Evolutionary conservation across 306 rosid species (phyloP), one percentile per base, ranked within the genome.

Genomic region (Ochetophila trinervis): DNA sequence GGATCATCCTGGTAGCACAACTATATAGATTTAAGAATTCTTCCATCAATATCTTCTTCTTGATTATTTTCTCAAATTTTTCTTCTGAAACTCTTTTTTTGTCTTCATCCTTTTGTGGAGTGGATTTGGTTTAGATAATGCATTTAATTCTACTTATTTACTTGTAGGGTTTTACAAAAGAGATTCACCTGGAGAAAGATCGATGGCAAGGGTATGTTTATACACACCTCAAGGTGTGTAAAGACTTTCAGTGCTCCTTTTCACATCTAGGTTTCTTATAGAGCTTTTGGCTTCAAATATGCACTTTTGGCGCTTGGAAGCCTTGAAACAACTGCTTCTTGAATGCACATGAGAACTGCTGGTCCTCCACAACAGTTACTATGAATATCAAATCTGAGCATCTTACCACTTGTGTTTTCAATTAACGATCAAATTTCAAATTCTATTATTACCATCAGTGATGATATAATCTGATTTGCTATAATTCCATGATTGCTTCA

Each of bases 131-230:
- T 68, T 73, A 22, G 36, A 53, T 54, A 53, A 13, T 68, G 42
- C 17, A 47, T 60, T 79, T 68, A 67, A 66, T 45, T 49, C 44
- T 73, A 54, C 40, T 55, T 76, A 18, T 55, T 53, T 58, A 27
- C 71, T 63, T 75, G 76, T 82, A 93, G 97, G 99, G 99, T 61
- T 93, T 93, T 67, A 93, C 99, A 0, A 89, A 88, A 82, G 99
- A 93, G 87, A 93, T 93, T 74, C 86, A 86, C 88, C 70, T 93
- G 95, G 97, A 90, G 73, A 93, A 90, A 82, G 95, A 90, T 62
- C 70, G 95, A 70, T 88, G 99, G 99, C 99, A 93, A 53, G 99
- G 99, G 98, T 93, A 87, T 78, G 88, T 57, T 66, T 68, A 20
- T 65, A 34, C 72, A 56, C 62, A 53, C 48, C 71, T 73, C 24